phyloP scores from a whole-genome alignment of 2,329 filamentous ascomycete genomes.

The Escovopsis sp. region DNA sequence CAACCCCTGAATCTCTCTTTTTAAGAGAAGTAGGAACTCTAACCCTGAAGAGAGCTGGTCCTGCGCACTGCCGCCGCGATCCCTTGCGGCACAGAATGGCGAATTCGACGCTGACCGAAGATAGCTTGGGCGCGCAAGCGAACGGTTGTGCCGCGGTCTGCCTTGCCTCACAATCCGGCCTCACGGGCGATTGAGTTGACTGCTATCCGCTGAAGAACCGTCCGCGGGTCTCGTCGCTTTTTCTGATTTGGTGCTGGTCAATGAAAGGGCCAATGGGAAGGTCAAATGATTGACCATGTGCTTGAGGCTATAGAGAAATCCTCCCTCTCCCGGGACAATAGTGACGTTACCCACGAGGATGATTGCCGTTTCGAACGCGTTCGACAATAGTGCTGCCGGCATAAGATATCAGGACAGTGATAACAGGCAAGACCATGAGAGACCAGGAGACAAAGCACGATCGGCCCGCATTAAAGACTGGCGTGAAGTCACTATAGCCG shows the following conservation, averaged over 20 bases:
- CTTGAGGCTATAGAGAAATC: background rate
- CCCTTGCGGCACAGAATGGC: background rate
- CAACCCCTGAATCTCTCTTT: background rate
- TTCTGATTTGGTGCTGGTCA: background rate
- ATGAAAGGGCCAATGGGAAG: background rate
- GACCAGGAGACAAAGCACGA: slow-evolving; percentile 89
- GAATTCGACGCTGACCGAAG: background rate
- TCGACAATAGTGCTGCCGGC: slow-evolving; percentile 74
- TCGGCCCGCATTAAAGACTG: slow-evolving; percentile 62
- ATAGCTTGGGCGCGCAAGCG: too few relatives aligned
- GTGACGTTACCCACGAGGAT: slow-evolving; percentile 43
- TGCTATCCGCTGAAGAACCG: too few relatives aligned
- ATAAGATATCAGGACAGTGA: slow-evolving; percentile 76
- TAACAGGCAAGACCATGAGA: slow-evolving; percentile 68
- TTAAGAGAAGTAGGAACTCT: background rate
- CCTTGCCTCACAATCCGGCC: background rate
- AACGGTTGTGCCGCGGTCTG: background rate
- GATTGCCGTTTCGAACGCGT: slow-evolving; percentile 39
- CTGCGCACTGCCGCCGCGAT: slow-evolving; percentile 37
- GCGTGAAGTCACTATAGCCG: slow-evolving; percentile 71
- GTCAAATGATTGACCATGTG: background rate
- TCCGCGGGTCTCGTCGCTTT: background rate
- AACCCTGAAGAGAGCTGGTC: slow-evolving; percentile 21
- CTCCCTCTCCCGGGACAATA: slow-evolving; percentile 36
- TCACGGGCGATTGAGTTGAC: background rate